Evolutionary conservation across 2,329 filamentous ascomycete species (phyloP).

Genomic region (Orbilia brochopaga): DNA sequence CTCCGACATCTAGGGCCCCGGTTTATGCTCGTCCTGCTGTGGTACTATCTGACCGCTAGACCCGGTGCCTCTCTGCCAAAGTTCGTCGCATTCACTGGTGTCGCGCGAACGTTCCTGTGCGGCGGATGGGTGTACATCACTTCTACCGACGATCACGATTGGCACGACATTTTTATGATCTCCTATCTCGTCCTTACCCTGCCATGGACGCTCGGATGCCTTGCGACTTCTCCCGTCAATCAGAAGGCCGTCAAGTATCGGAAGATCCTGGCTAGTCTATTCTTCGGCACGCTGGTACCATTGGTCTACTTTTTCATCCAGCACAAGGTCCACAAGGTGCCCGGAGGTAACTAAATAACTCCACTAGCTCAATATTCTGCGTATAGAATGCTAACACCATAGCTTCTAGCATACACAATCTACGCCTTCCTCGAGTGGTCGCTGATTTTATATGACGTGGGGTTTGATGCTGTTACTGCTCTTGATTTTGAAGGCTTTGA

Average conservation of each 20-base stretch:
- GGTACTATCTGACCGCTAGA: constrained; percentile 84
- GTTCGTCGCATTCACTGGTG: constrained; percentile 76
- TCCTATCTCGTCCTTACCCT: constrained; percentile 92
- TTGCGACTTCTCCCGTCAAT: constrained; percentile 85
- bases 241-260: constrained; percentile 82
- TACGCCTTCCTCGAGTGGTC: constrained; percentile 99
- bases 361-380: not conserved
- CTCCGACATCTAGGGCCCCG: constrained; percentile 70
- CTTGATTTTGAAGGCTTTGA: constrained; percentile 91
- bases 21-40: constrained; percentile 86
- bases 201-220: constrained; percentile 91
- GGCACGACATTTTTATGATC: constrained; percentile 99
- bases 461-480: constrained; percentile 91
- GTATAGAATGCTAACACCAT: constrained; percentile 15
- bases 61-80: constrained; percentile 78
- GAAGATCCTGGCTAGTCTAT: constrained; percentile 79
- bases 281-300: constrained; percentile 89
- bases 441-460: constrained; percentile 91
- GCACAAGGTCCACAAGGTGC: constrained; percentile 92
- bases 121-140: constrained; percentile 99
- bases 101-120: constrained; percentile 90
- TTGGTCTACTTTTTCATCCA: constrained; percentile 97
- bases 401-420: constrained; percentile 79
- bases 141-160: constrained; percentile 96
- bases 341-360: constrained; percentile 73